Base-by-base conservation (phyloP, 768 basidiomycete species). In the Macrocybe gigantea region DNA sequence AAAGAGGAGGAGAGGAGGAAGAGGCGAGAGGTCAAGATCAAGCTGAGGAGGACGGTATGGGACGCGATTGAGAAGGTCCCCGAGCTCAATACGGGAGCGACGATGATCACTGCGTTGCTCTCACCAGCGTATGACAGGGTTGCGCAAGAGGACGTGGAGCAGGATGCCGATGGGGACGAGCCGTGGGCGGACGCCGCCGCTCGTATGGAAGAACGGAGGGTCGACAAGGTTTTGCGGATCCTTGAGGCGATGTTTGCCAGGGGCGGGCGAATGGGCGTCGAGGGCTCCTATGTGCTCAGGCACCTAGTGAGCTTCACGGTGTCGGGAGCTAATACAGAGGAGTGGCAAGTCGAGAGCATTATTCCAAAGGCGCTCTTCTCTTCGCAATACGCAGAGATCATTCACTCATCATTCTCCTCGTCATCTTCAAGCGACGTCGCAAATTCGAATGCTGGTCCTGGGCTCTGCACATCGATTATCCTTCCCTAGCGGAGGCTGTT, bases 331-430 rank as follows among this genome's bases (percentile, higher is more conserved):
- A 22, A 22, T 22, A 22, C 30, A 38, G 30, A 33, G 41, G 7
- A 39, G 42, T 8, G 43, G 45, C 48, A 45, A 54, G 45, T 41
- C 46, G 67, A 64, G 51, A 76, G 69, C 36, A 60, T 85, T 2
- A 61, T 87, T 1, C 75, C 82, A 0, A 60, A 57, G 11, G 70
- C 70, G 0, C 58, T 87, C 12, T 82, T 85, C 60, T 78, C 78
- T 3, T 72, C 79, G 0, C 66, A 66, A 22, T 22, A 22, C 22
- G 22, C 22, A 22, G 22, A 22, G 22, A 22, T 22, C 22, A 4
- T 22, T 22, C 22, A 22, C 22, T 22, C 22, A 22, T 22, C 4
- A 22, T 4, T 4, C 22, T 22, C 22, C 22, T 22, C 22, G 22
- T 22, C 22, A 22, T 22, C 22, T 22, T 22, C 22, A 22, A 22